Conservation (phyloP, 495 filamentous ascomycete species). For the Hypoxylon subgilvum region DNA sequence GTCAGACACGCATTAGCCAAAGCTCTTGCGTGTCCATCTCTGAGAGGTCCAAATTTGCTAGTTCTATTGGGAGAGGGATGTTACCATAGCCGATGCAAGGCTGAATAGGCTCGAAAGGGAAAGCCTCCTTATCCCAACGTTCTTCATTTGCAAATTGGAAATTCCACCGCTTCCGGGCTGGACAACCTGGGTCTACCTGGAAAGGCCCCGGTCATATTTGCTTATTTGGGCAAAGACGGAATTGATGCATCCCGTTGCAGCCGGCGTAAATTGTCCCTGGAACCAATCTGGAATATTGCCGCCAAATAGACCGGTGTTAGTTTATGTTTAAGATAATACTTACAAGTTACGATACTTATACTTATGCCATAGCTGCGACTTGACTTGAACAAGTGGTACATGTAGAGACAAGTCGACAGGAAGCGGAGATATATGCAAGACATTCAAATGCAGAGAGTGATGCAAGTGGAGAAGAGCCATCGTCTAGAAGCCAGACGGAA, state of each 20-base stretch:
- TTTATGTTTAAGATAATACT: too few species aligned
- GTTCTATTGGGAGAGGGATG: constrained; percentile 22
- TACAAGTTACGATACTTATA: too few species aligned
- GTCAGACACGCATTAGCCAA: constrained; percentile 37
- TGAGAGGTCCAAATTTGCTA: constrained; percentile 46
- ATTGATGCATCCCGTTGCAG: constrained; percentile 20
- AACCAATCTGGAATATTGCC: neutral
- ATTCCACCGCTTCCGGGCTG: constrained; percentile 9
- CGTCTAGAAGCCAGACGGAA: constrained; percentile 32
- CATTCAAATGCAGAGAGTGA: constrained; percentile 4
- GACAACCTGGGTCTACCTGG: constrained; percentile 13
- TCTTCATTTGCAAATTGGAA: constrained; percentile 20
- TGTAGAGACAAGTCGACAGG: constrained; percentile 2
- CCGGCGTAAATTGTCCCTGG: neutral
- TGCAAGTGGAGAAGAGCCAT: constrained; percentile 13
- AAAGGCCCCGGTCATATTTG: constrained; percentile 11
- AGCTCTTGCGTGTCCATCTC: constrained; percentile 40
- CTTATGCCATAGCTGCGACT: too few species aligned
- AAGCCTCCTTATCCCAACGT: constrained; percentile 5
- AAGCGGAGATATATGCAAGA: constrained; percentile 21
- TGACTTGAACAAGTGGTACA: constrained; percentile 5
- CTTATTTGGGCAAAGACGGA: constrained; percentile 11
- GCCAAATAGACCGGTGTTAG: too few species aligned
- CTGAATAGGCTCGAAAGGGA: constrained; percentile 22
- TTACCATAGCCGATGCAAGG: constrained; percentile 38